Conservation (phyloP, 208 protist species). For the Acanthamoeba royreba region DNA sequence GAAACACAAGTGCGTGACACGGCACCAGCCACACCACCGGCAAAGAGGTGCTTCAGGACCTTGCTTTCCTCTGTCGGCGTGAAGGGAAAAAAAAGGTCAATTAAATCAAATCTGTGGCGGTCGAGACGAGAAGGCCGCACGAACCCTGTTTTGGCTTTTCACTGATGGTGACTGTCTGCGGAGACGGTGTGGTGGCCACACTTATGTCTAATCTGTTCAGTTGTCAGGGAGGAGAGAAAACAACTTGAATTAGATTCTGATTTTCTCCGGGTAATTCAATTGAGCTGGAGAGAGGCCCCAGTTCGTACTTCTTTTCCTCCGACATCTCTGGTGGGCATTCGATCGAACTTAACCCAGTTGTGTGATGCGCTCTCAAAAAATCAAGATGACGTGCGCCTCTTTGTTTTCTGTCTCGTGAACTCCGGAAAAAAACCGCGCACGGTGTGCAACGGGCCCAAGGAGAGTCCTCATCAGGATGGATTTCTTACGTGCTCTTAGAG, state of each 20-base stretch:
- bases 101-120: background rate
- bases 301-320: conserved; percentile 22
- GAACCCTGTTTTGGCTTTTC: background rate
- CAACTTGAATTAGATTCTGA: background rate
- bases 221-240: background rate
- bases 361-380: too few species aligned
- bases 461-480: too few species aligned
- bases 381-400: background rate
- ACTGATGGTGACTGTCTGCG: background rate
- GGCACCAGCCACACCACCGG: conserved; percentile 90
- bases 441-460: background rate
- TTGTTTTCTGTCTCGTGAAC: background rate
- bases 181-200: background rate
- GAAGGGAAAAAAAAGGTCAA: background rate
- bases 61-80: background rate
- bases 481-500: too few species aligned
- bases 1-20: conserved; percentile 90
- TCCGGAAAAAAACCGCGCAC: background rate
- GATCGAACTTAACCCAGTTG: too few species aligned
- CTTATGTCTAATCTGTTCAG: background rate
- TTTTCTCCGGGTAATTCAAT: background rate
- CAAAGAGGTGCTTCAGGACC: conserved; percentile 85
- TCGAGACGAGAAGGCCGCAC: background rate
- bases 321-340: background rate
- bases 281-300: background rate